Conservation (phyloP, 306 rosid species). For the Begonia loranthoides region DNA sequence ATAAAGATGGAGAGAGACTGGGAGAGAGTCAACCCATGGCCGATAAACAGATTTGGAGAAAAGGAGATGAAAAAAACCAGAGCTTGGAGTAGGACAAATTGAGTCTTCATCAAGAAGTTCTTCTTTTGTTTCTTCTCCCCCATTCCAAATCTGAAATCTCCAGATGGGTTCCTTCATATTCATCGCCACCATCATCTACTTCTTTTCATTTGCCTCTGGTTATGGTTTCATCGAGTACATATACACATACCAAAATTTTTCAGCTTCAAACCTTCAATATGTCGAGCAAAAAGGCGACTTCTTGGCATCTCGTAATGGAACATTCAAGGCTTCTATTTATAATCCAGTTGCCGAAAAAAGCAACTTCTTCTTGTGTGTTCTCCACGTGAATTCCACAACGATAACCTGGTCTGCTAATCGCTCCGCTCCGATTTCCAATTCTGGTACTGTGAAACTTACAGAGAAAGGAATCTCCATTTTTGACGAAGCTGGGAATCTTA, state of each 20-base stretch:
- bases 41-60: conserved; percentile 7
- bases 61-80: conserved; percentile 20
- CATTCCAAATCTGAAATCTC: conserved; percentile 18
- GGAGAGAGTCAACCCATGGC: conserved; percentile 23
- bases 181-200: conserved; percentile 17
- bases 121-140: conserved; percentile 6
- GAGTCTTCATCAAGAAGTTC: conserved; percentile 2
- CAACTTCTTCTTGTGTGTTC: conserved; percentile 55
- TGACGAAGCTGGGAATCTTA: conserved; percentile 22
- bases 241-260: conserved; percentile 36
- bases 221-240: conserved; percentile 26
- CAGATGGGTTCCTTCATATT: conserved; percentile 38
- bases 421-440: conserved; percentile 36
- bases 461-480: conserved; percentile 30
- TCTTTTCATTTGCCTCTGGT: conserved; percentile 28
- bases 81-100: background rate
- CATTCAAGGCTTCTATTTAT: conserved; percentile 47
- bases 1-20: conserved; percentile 18
- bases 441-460: conserved; percentile 42
- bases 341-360: conserved; percentile 33
- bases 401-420: conserved; percentile 80
- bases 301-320: conserved; percentile 43
- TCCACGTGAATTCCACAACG: conserved; percentile 50
- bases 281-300: conserved; percentile 45
- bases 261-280: conserved; percentile 37